Percentiles rank a stretch among this genome's conserved stretches.
Evolutionary conservation across 108 stramenopile genomes (phyloP).

Genomic region (Pseudonitzschia pungens): DNA sequence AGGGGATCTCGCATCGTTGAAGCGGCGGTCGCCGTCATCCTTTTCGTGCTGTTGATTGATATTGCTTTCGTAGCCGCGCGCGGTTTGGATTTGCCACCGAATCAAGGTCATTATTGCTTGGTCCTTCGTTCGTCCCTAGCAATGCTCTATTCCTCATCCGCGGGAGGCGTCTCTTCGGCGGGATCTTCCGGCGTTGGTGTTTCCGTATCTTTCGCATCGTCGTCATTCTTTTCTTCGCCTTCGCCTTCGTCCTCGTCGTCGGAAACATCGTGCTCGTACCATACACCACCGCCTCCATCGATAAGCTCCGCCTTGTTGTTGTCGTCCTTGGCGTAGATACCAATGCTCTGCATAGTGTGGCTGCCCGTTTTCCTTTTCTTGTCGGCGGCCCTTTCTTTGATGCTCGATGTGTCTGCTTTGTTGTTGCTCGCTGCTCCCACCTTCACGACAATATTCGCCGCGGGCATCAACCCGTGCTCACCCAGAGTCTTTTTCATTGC

Average conservation of each 20-base stretch:
- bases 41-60: too few species aligned
- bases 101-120: too few species aligned
- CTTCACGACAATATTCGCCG: slow-evolving; percentile 68
- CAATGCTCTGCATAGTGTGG: slow-evolving; percentile 88
- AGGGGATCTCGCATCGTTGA: too few species aligned
- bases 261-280: slow-evolving; percentile 83
- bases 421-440: slow-evolving; percentile 37
- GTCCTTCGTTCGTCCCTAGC: not conserved
- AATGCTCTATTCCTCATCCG: not conserved
- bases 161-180: not conserved
- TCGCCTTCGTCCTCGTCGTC: slow-evolving; percentile 70
- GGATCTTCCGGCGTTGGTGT: not conserved
- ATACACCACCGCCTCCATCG: slow-evolving; percentile 83
- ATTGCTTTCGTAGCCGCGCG: too few species aligned
- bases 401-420: slow-evolving; percentile 24
- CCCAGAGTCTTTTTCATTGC: slow-evolving; percentile 58
- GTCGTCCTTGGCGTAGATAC: slow-evolving; percentile 85
- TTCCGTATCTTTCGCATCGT: slow-evolving; percentile 1
- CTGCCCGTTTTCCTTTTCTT: slow-evolving; percentile 68
- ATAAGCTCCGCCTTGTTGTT: slow-evolving; percentile 78
- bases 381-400: slow-evolving; percentile 63
- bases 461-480: slow-evolving; percentile 56
- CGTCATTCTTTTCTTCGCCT: slow-evolving; percentile 17
- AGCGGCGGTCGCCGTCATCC: too few species aligned
- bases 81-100: too few species aligned